phyloP scores from a whole-genome alignment of 164 flowering plant genomes.

The Stephania yunnanensis region DNA sequence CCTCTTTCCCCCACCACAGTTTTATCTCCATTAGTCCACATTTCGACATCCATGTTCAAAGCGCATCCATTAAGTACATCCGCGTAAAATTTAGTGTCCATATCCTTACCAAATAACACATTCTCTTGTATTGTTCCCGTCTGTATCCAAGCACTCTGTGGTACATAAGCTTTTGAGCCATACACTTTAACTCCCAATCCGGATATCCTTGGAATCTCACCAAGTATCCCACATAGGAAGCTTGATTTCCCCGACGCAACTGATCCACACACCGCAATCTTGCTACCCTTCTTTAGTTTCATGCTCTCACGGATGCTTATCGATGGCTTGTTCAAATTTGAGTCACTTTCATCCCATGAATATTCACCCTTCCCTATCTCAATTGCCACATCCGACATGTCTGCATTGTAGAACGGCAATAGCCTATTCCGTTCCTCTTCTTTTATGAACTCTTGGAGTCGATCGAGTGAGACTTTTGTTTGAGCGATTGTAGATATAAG shows the following conservation, averaged over 20 bases:
- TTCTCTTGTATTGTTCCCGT: constrained; percentile 73
- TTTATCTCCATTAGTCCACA: constrained; percentile 54
- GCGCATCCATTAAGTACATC: constrained; percentile 64
- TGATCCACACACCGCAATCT: constrained; percentile 75
- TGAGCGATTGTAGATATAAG: constrained; percentile 67
- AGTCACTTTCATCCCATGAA: constrained; percentile 44
- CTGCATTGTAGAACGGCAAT: constrained; percentile 6
- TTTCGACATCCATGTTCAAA: constrained; percentile 49
- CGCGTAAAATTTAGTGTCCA: constrained; percentile 40
- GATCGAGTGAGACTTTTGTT: constrained; percentile 70
- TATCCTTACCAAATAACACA: constrained; percentile 67
- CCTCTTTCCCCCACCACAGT: constrained; percentile 73
- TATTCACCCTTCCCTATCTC: constrained; percentile 58
- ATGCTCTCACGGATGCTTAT: constrained; percentile 39
- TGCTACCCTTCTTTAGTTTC: constrained; percentile 43
- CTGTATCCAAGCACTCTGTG: constrained; percentile 85
- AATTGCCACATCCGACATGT: constrained; percentile 29
- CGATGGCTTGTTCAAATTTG: constrained; percentile 28
- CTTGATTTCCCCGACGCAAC: constrained; percentile 88
- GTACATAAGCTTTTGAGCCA: constrained; percentile 76
- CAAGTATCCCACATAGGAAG: constrained; percentile 60
- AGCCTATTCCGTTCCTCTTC: constrained; percentile 43
- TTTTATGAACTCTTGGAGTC: constrained; percentile 40
- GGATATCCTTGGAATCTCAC: constrained; percentile 57
- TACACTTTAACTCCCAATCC: constrained; percentile 45